Evolutionary conservation across 2,329 filamentous ascomycete genomes (phyloP), one percentile per base, ranked within the genome.

Genomic region (Lasiodiplodia hormozganensis): DNA sequence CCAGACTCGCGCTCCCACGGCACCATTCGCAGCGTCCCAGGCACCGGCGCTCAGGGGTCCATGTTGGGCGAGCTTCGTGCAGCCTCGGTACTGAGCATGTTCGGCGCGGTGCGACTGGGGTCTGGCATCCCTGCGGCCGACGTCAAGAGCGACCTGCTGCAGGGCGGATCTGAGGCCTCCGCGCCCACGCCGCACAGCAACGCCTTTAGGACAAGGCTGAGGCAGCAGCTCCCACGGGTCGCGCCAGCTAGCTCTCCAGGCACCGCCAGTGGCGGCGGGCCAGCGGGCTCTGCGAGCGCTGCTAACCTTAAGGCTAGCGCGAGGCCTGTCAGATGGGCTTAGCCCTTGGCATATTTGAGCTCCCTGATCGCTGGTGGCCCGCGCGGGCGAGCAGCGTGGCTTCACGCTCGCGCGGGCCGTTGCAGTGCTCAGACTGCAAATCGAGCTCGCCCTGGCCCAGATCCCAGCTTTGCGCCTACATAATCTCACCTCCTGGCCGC

Each of bases 321-420:
- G 36, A 49, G 53, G 51, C 65, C 66, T 67, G 65, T 67, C 65
- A 67, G 54, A 65, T 49, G 58, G 57, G 57, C 57, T 60, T 62
- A 62, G 28, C 47, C 40, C 65, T 52, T 49, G 36, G 56, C 66
- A 67, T 40, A 25, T 34, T 58, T 40, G 65, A 67, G 31, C 54
- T 52, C 65, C 31, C 54, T 67, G 52, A 47, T 65, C 62, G 49
- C 62, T 56, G 49, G 11, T 54, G 51, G 62, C 38, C 62, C 62
- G 40, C 58, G 25, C 62, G 53, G 64, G 38, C 53, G 31, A 67
- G 53, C 43, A 56, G 54, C 49, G 49, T 54, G 66, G 43, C 47
- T 58, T 51, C 56, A 53, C 56, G 51, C 56, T 58, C 73, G 73
- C 72, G 78, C 78, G 77, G 78, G 76, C 78, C 78, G 78, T 78